phyloP scores from a whole-genome alignment of 2,329 filamentous ascomycete species.

The Paraphoma sp. region DNA sequence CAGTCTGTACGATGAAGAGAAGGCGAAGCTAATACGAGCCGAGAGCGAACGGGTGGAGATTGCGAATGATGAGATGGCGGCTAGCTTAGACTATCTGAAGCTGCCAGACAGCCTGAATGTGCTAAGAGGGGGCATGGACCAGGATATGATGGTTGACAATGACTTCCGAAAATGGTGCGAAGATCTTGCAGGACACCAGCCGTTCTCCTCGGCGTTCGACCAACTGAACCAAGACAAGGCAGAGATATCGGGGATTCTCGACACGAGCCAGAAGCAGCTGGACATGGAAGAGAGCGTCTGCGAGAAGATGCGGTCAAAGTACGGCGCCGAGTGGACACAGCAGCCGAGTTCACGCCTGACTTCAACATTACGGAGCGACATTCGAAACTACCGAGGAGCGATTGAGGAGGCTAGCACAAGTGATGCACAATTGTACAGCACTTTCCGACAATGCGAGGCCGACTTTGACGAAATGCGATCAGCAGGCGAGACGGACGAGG shows the following conservation, averaged over 20 bases:
- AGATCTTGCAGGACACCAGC: constrained; percentile 85
- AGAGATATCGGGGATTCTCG: constrained; percentile 73
- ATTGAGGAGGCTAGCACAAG: constrained; percentile 88
- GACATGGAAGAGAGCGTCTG: constrained; percentile 98
- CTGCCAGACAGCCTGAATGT: constrained; percentile 89
- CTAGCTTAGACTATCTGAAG: constrained; percentile 91
- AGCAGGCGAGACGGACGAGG: constrained; percentile 84
- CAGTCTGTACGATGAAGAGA: constrained; percentile 97
- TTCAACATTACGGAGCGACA: constrained; percentile 83
- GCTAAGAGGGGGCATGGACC: constrained; percentile 89
- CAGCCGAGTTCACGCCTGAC: constrained; percentile 92
- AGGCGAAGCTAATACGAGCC: constrained; percentile 91
- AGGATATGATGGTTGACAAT: constrained; percentile 84
- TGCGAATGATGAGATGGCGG: constrained; percentile 94
- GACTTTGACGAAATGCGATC: constrained; percentile 96
- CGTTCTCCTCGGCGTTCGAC: constrained; percentile 80
- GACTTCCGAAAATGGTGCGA: constrained; percentile 95
- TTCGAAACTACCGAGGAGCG: constrained; percentile 85
- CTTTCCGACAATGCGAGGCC: constrained; percentile 81
- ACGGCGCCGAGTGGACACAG: constrained; percentile 94
- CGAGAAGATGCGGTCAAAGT: constrained; percentile 99
- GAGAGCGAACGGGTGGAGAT: constrained; percentile 93
- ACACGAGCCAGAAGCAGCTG: constrained; percentile 83
- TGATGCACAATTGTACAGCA: constrained; percentile 81
- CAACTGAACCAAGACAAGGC: constrained; percentile 79